A percentile compares a stretch with the other conserved stretches of the same genome.
Conservation (phyloP, 805 yeast species). For the Kuraishia capsulata region DNA sequence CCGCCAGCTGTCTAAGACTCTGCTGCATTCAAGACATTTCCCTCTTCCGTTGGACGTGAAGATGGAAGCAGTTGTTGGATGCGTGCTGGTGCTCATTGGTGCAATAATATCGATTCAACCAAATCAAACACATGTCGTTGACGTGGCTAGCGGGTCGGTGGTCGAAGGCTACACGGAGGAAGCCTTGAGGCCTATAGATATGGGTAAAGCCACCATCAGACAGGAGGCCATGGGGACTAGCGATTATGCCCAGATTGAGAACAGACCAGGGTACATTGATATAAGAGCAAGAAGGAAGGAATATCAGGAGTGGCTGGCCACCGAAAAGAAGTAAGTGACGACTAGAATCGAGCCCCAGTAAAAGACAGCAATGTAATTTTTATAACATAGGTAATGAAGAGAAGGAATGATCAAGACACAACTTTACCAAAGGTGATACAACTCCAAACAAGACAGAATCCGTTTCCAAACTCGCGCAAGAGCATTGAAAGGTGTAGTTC, state of each 20-base stretch:
- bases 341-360: neutral
- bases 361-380: neutral
- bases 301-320: constrained; percentile 26
- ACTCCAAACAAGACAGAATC: too few relatives aligned
- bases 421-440: too few relatives aligned
- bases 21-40: constrained; percentile 4
- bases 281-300: constrained; percentile 33
- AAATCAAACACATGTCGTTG: constrained; percentile 7
- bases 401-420: neutral
- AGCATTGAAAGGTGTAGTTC: too few relatives aligned
- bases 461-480: too few relatives aligned
- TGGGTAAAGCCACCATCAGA: constrained; percentile 37
- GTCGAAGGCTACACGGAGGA: constrained; percentile 16
- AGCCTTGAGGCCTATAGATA: constrained; percentile 35
- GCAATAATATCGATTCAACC: constrained; percentile 23
- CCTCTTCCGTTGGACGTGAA: constrained; percentile 36
- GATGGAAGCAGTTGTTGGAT: constrained; percentile 41
- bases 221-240: constrained; percentile 37
- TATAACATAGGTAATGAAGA: neutral
- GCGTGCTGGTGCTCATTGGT: constrained; percentile 31
- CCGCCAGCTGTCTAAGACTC: constrained; percentile 26
- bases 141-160: constrained; percentile 19
- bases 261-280: constrained; percentile 44
- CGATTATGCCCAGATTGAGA: constrained; percentile 38
- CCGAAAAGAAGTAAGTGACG: neutral